A percentile compares a stretch with the other conserved stretches of the same genome.
Evolutionary conservation across 257 asterid genomes (phyloP).

Genomic region (Haberlea rhodopensis): DNA sequence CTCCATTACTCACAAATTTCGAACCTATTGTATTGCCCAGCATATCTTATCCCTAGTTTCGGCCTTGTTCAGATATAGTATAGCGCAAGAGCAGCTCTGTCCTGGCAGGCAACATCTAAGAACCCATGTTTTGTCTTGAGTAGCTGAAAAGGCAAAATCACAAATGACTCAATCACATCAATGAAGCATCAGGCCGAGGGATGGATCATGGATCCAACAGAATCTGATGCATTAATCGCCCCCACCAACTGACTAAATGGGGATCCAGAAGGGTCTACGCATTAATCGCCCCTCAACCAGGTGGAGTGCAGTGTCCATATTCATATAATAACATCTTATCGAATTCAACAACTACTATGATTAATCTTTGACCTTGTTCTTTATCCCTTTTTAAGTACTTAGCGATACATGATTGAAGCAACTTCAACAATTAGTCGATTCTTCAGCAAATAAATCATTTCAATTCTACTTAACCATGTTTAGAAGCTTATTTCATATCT

Average conservation of each 20-base stretch:
- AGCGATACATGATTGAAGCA: neutral
- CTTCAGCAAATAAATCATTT: neutral
- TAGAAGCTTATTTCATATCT: neutral
- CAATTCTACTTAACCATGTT: neutral
- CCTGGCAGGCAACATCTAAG: constrained; percentile 79
- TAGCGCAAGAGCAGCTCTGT: constrained; percentile 93
- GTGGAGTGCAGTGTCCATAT: neutral
- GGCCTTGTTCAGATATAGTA: constrained; percentile 86
- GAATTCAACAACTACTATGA: neutral
- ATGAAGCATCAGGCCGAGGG: neutral
- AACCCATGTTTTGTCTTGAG: constrained; percentile 46
- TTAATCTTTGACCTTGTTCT: neutral
- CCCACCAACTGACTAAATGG: no score
- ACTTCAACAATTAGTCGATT: neutral
- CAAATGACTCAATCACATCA: constrained; percentile 6
- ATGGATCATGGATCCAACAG: neutral
- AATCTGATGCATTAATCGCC: neutral
- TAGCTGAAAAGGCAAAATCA: constrained; percentile 38
- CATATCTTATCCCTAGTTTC: constrained; percentile 99
- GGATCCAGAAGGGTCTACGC: no score
- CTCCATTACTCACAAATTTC: constrained; percentile 86
- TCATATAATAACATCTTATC: neutral
- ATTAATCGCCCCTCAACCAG: neutral
- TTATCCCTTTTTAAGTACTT: neutral
- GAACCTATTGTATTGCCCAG: constrained; percentile 99